Percentiles rank a stretch among this genome's conserved stretches.
These are phyloP conservation scores for Elaeagnus macrophylla DNA, from an alignment of 306 rosid genomes.

Conservation along the genomic window DNA sequence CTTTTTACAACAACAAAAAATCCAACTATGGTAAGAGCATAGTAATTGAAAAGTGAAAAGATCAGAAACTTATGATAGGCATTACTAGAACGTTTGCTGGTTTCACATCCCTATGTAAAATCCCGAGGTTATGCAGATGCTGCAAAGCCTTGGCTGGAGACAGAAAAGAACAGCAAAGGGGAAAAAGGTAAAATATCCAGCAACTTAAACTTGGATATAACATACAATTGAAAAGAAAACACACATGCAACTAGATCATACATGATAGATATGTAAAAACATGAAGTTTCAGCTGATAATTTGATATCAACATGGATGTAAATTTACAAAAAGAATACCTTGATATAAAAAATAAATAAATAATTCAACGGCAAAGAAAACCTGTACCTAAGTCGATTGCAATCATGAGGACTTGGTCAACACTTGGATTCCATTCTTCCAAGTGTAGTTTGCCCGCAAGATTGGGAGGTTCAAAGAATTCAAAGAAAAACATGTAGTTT, in stretches of 20 bases:
- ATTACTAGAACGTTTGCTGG: constrained; percentile 87
- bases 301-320: not conserved
- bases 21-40: not conserved
- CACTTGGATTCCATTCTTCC: constrained; percentile 40
- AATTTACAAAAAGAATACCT: not conserved
- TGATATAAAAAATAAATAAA: not conserved
- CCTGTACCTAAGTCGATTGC: constrained; percentile 32
- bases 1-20: not conserved
- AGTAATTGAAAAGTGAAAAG: constrained; percentile 4
- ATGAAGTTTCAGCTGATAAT: not conserved
- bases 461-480: constrained; percentile 52
- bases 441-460: constrained; percentile 64
- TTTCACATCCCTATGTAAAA: constrained; percentile 93
- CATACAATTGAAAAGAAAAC: not conserved
- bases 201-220: not conserved
- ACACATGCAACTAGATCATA: not conserved
- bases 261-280: too few relatives aligned
- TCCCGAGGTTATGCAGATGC: constrained; percentile 82
- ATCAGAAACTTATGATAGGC: constrained; percentile 29
- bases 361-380: not conserved
- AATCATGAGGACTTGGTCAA: constrained; percentile 32
- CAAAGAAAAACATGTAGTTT: constrained; percentile 76
- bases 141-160: constrained; percentile 82
- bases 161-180: constrained; percentile 23
- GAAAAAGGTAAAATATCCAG: constrained; percentile 2